Percentiles rank a stretch among this genome's conserved stretches.
phyloP scores from a whole-genome alignment of 345 rosid species.

The Combretum micranthum region DNA sequence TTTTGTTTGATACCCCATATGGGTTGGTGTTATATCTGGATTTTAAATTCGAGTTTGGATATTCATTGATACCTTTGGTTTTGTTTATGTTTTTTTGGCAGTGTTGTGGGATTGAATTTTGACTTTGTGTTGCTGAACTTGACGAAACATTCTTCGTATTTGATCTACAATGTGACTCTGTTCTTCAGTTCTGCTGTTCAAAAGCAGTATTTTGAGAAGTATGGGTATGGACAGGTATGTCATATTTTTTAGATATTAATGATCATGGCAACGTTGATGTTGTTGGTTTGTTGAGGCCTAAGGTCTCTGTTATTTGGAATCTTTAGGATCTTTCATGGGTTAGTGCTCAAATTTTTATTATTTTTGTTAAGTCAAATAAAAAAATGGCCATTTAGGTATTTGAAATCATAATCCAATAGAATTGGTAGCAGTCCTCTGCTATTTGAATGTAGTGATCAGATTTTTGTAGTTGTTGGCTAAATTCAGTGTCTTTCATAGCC shows the following conservation, averaged over 20 bases:
- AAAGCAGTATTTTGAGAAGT: slow-evolving; percentile 69
- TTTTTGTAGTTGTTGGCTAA: too few species aligned
- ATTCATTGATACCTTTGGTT: background rate
- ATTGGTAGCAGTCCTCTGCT: too few species aligned
- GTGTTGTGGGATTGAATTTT: slow-evolving; percentile 91
- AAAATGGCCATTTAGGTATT: too few species aligned
- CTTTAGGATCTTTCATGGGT: too few species aligned
- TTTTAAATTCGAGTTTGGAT: background rate
- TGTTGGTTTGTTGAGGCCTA: background rate
- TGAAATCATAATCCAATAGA: too few species aligned
- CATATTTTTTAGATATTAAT: background rate
- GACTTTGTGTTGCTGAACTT: slow-evolving; percentile 84
- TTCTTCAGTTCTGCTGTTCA: slow-evolving; percentile 75
- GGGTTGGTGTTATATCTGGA: background rate
- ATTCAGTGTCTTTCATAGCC: too few species aligned
- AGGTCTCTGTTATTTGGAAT: background rate
- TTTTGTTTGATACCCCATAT: background rate
- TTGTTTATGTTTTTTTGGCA: slow-evolving; percentile 9
- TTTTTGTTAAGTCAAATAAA: too few species aligned
- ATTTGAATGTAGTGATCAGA: too few species aligned
- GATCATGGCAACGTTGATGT: background rate
- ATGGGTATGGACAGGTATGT: slow-evolving; percentile 46
- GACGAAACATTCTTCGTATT: slow-evolving; percentile 88
- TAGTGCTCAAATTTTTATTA: too few species aligned
- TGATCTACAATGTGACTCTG: slow-evolving; percentile 82